Percentiles rank a stretch among this genome's conserved stretches.
These are phyloP conservation scores for Clavariopsis aquatica DNA, from an alignment of 495 filamentous ascomycete genomes.

Conservation along the genomic window DNA sequence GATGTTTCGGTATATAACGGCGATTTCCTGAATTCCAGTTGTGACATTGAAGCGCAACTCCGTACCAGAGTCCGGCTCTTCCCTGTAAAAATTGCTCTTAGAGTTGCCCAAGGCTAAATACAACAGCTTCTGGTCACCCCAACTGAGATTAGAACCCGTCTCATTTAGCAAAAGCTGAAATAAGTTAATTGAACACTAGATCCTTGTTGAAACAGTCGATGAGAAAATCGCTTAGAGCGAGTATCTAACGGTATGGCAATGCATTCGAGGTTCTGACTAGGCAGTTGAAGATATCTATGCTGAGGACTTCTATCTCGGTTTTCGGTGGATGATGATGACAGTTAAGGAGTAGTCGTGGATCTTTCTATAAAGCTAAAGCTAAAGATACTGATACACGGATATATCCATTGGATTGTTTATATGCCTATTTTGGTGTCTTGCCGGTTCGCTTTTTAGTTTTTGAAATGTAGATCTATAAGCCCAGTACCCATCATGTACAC, in stretches of 20 bases:
- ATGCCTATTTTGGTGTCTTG: too few relatives aligned
- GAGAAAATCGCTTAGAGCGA: background rate
- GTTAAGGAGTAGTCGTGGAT: background rate
- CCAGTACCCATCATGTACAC: too few relatives aligned
- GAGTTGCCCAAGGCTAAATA: background rate
- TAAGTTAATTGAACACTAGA: background rate
- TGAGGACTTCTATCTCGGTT: constrained; percentile 10
- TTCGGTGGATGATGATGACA: constrained; percentile 18
- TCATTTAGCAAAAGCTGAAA: constrained; percentile 2
- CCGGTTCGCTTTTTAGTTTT: too few relatives aligned
- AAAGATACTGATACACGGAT: too few relatives aligned
- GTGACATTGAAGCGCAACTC: too few relatives aligned
- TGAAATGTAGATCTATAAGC: too few relatives aligned
- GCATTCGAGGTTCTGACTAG: background rate
- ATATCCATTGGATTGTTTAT: too few relatives aligned
- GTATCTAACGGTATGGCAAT: background rate
- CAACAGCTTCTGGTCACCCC: background rate
- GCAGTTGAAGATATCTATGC: background rate
- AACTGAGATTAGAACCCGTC: constrained; percentile 2
- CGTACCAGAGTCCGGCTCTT: too few relatives aligned
- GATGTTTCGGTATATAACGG: background rate
- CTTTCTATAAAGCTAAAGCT: too few relatives aligned
- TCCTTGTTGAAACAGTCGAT: constrained; percentile 20
- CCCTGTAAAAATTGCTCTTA: too few relatives aligned
- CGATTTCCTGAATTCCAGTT: background rate